These are phyloP conservation scores for Pyrenophora seminiperda DNA, from an alignment of 2,329 filamentous ascomycete species.

Conservation along the genomic window DNA sequence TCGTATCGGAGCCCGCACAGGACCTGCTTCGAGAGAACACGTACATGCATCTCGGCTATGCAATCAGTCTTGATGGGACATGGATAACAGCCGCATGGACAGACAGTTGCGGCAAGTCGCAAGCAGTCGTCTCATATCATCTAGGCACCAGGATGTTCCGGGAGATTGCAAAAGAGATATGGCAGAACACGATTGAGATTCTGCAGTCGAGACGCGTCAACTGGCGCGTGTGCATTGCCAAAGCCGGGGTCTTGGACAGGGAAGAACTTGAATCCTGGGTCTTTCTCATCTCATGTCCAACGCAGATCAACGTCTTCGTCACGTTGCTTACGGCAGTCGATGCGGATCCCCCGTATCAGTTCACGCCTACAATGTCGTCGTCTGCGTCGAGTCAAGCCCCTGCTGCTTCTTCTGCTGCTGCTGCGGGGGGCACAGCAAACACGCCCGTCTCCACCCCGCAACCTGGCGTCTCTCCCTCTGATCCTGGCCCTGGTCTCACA, in stretches of 20 bases:
- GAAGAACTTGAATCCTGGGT: constrained; percentile 62
- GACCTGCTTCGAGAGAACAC: constrained; percentile 79
- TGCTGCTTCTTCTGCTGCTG: no score
- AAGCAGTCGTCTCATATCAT: constrained; percentile 75
- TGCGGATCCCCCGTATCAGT: constrained; percentile 66
- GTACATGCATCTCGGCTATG: constrained; percentile 80
- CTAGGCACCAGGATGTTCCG: constrained; percentile 65
- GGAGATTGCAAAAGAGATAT: constrained; percentile 75
- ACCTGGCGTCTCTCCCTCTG: constrained; percentile 40
- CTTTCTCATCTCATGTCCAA: constrained; percentile 43
- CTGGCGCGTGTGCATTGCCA: constrained; percentile 78
- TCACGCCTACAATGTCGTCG: constrained; percentile 58
- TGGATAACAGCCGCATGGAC: constrained; percentile 85
- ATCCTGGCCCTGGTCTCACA: constrained; percentile 55
- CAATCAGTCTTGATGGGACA: constrained; percentile 72
- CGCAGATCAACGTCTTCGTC: constrained; percentile 45
- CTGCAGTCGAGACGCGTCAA: constrained; percentile 71
- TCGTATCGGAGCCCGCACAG: constrained; percentile 68
- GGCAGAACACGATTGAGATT: constrained; percentile 76
- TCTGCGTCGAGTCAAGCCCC: constrained; percentile 19
- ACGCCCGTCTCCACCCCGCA: constrained; percentile 44
- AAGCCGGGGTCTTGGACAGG: constrained; percentile 69
- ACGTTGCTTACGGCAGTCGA: constrained; percentile 69
- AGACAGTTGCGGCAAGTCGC: constrained; percentile 74
- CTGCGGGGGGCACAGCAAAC: constrained; percentile 21